These are phyloP conservation scores for Rhodotorula mucilaginosa DNA, from an alignment of 1,284 basidiomycete species.

Conservation along the genomic window DNA sequence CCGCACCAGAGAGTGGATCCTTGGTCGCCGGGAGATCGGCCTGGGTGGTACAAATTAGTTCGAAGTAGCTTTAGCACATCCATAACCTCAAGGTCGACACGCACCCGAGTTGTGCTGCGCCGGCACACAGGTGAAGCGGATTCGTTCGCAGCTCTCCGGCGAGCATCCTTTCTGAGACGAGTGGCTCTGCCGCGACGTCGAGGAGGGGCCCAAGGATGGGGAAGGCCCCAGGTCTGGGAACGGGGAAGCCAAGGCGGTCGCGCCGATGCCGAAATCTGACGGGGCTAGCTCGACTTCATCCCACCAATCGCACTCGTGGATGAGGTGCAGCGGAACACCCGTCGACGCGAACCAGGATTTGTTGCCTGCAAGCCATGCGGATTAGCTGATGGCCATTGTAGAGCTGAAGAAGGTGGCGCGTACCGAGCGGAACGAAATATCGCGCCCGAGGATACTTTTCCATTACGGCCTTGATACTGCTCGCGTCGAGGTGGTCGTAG, in stretches of 20 bases:
- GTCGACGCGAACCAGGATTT: slow-evolving; percentile 39
- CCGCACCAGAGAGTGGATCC: slow-evolving; percentile 44
- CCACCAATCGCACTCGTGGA: slow-evolving; percentile 47
- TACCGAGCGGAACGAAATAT: slow-evolving; percentile 46
- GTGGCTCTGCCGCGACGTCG: background rate
- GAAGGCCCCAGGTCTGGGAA: background rate
- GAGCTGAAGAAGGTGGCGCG: background rate
- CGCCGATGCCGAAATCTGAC: slow-evolving; percentile 49
- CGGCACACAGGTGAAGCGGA: slow-evolving; percentile 44
- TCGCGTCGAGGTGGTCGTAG: slow-evolving; percentile 45
- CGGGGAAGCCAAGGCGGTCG: background rate
- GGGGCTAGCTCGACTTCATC: slow-evolving; percentile 45
- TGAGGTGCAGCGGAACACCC: slow-evolving; percentile 34
- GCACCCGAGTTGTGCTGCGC: slow-evolving; percentile 45
- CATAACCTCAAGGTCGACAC: background rate
- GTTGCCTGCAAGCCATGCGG: slow-evolving; percentile 28
- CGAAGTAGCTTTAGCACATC: background rate
- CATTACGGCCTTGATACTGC: slow-evolving; percentile 34
- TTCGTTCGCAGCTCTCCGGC: slow-evolving; percentile 1
- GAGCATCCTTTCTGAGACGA: background rate
- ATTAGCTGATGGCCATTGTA: background rate
- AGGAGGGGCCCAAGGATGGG: background rate
- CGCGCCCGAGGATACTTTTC: slow-evolving; percentile 34
- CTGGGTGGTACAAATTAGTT: slow-evolving; percentile 5
- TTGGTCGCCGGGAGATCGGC: slow-evolving; percentile 40